A percentile compares a stretch with the other conserved stretches of the same genome.
phyloP scores from a whole-genome alignment of 129 eudicot genomes.

The Flaveria bidentis region DNA sequence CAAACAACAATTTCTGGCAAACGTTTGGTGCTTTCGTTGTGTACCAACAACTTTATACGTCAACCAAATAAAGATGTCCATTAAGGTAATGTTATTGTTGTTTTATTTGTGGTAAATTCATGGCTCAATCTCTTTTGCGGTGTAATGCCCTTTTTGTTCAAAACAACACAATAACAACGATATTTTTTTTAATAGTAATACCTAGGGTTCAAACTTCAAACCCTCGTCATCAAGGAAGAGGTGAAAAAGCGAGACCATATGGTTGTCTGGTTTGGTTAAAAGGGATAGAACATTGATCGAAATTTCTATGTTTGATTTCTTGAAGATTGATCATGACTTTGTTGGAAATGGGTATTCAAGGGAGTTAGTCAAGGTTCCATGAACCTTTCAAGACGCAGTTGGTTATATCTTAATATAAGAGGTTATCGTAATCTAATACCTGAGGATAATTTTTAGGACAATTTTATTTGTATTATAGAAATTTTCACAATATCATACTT shows the following conservation, averaged over 20 bases:
- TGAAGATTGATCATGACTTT: not conserved
- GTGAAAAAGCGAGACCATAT: too few relatives aligned
- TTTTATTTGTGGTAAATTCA: not conserved
- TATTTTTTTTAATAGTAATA: too few relatives aligned
- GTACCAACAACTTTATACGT: not conserved
- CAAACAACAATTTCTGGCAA: not conserved
- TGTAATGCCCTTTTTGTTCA: not conserved
- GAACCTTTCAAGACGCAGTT: not conserved
- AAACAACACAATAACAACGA: not conserved
- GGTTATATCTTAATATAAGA: too few relatives aligned
- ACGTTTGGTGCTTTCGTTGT: not conserved
- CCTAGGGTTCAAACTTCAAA: too few relatives aligned
- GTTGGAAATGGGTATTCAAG: not conserved
- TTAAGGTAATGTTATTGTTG: not conserved
- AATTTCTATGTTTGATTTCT: too few relatives aligned
- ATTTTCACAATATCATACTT: too few relatives aligned
- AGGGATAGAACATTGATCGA: too few relatives aligned
- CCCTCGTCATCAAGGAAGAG: too few relatives aligned
- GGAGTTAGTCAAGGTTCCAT: not conserved
- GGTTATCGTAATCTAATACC: too few relatives aligned
- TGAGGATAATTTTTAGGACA: too few relatives aligned
- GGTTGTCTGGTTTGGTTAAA: too few relatives aligned
- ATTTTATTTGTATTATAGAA: too few relatives aligned
- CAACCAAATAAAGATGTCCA: not conserved
- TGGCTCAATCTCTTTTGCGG: not conserved